These are phyloP conservation scores for Leccinum longicurvipes DNA, from an alignment of 768 basidiomycete genomes.

Conservation along the genomic window DNA sequence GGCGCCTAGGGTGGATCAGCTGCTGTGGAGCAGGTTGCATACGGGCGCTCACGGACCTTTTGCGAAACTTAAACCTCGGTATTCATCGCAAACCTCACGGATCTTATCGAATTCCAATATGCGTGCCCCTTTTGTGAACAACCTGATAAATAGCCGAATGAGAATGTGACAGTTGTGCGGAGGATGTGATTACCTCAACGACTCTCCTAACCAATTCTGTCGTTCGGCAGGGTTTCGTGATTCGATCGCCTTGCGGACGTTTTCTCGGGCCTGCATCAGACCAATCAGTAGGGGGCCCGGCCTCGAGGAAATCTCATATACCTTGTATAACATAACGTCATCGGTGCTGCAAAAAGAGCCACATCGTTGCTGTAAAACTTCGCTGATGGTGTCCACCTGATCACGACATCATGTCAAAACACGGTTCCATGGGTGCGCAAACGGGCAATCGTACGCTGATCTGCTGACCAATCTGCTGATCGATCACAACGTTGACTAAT, in stretches of 20 bases:
- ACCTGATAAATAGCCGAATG: conserved; percentile 38
- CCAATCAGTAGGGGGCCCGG: conserved; percentile 2
- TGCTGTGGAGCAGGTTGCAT: neutral
- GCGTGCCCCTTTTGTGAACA: conserved; percentile 86
- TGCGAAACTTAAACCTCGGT: conserved; percentile 78
- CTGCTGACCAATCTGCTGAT: conserved; percentile 97
- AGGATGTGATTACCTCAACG: conserved; percentile 60
- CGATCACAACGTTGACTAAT: conserved; percentile 92
- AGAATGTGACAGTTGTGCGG: neutral
- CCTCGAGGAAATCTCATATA: conserved; percentile 26
- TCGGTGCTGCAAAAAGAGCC: conserved; percentile 98
- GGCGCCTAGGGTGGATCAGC: conserved; percentile 50
- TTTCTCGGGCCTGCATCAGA: conserved; percentile 77
- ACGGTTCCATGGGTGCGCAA: neutral
- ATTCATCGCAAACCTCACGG: conserved; percentile 85
- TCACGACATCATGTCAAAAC: conserved; percentile 9
- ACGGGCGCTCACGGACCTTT: conserved; percentile 50
- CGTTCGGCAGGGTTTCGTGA: conserved; percentile 70
- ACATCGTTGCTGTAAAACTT: conserved; percentile 89
- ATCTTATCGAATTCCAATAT: conserved; percentile 83
- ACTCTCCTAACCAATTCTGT: conserved; percentile 79
- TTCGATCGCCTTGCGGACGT: conserved; percentile 85
- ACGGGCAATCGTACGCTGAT: conserved; percentile 63
- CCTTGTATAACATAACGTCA: conserved; percentile 98
- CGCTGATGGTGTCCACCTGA: conserved; percentile 95